A percentile compares a stretch with the other conserved stretches of the same genome.
Evolutionary conservation across 176 grass and related monocot genomes (phyloP).

Genomic region (Echinochloa phyllopogon): DNA sequence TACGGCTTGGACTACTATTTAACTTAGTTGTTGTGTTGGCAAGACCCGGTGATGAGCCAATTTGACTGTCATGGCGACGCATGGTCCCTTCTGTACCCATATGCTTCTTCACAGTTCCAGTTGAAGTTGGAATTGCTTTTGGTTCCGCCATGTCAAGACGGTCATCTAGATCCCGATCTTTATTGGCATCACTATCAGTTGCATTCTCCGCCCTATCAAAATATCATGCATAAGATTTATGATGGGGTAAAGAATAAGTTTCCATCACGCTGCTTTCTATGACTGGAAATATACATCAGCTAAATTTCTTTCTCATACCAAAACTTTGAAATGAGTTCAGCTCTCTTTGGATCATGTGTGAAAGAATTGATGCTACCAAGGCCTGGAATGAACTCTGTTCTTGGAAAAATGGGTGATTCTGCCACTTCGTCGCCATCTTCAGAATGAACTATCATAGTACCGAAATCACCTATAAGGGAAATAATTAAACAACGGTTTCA

Average conservation of each 20-base stretch:
- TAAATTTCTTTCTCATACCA: conserved; percentile 57
- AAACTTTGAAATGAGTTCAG: conserved; percentile 56
- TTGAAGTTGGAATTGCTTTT: conserved; percentile 41
- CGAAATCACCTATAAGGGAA: conserved; percentile 67
- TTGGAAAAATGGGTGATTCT: conserved; percentile 70
- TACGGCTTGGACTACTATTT: conserved; percentile 68
- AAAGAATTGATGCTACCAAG: conserved; percentile 96
- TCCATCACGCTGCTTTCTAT: background rate
- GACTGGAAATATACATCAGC: conserved; percentile 16
- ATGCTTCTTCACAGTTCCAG: conserved; percentile 50
- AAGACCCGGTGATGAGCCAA: conserved; percentile 39
- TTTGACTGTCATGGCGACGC: conserved; percentile 44
- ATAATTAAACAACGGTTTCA: conserved; percentile 3
- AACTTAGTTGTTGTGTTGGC: conserved; percentile 47
- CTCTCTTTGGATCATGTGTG: conserved; percentile 82
- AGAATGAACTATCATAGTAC: conserved; percentile 82
- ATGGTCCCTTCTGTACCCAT: conserved; percentile 49
- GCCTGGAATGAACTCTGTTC: conserved; percentile 86
- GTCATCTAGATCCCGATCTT: conserved; percentile 60
- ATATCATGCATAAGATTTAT: conserved; percentile 35
- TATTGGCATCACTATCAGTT: conserved; percentile 64
- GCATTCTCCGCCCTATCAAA: conserved; percentile 71
- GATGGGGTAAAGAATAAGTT: background rate
- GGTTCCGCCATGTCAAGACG: conserved; percentile 47
- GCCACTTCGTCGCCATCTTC: conserved; percentile 67